Percentiles rank a stretch among this genome's conserved stretches.
Conservation (phyloP, 768 basidiomycete species). For the Termitomyces sp. region DNA sequence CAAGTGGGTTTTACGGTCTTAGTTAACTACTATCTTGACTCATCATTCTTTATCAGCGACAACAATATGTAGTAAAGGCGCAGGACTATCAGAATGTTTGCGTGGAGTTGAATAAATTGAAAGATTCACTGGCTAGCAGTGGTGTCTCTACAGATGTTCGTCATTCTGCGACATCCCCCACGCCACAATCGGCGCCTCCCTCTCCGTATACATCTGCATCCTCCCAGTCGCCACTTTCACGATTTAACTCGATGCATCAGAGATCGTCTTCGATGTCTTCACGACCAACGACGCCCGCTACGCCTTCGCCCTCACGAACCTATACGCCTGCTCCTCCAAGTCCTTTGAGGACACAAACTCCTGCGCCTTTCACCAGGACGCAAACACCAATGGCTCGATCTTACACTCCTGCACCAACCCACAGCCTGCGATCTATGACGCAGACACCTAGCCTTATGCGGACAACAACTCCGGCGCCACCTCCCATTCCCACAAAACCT, state of each 20-base stretch:
- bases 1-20: conserved; percentile 43
- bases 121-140: conserved; percentile 28
- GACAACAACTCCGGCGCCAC: conserved; percentile 31
- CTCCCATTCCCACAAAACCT: conserved; percentile 32
- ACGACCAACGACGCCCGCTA: conserved; percentile 41
- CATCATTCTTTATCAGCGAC: conserved; percentile 35
- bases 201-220: conserved; percentile 25
- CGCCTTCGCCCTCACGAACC: conserved; percentile 33
- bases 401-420: conserved; percentile 39
- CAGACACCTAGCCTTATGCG: conserved; percentile 30
- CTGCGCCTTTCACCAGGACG: conserved; percentile 24
- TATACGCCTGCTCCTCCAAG: conserved; percentile 30
- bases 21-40: conserved; percentile 4
- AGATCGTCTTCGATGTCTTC: conserved; percentile 54
- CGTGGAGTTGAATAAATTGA: conserved; percentile 56
- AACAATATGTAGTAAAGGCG: conserved; percentile 58
- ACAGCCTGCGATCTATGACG: conserved; percentile 25
- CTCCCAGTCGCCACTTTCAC: conserved; percentile 38
- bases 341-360: conserved; percentile 26
- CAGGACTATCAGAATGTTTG: conserved; percentile 68
- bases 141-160: conserved; percentile 27
- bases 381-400: conserved; percentile 21
- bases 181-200: conserved; percentile 33
- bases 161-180: conserved; percentile 26
- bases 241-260: conserved; percentile 47